Conservation (phyloP, 192 early-diverging fungal genomes). For the Podila minutissima region DNA sequence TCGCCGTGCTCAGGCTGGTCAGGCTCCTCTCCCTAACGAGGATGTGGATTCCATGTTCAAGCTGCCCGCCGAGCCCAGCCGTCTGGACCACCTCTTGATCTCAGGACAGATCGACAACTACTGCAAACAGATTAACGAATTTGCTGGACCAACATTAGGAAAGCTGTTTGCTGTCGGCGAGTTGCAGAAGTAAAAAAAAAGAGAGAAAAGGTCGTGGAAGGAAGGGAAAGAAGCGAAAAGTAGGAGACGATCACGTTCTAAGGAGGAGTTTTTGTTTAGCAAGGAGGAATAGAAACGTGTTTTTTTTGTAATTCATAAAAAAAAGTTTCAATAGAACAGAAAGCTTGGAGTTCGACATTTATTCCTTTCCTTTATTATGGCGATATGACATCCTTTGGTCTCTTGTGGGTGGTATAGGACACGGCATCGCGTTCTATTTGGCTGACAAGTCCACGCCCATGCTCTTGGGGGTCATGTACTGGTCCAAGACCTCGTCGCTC, state of each 20-base stretch:
- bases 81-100: conserved; percentile 90
- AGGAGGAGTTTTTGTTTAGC: background rate
- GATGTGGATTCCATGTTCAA: conserved; percentile 79
- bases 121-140: conserved; percentile 92
- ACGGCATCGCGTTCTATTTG: conserved; percentile 23
- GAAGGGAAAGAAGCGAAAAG: background rate
- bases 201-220: background rate
- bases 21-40: conserved; percentile 79
- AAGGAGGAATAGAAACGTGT: background rate
- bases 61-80: conserved; percentile 86
- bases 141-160: conserved; percentile 92
- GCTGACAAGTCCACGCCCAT: conserved; percentile 32
- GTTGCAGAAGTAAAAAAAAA: conserved; percentile 71
- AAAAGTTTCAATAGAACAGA: background rate
- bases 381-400: background rate
- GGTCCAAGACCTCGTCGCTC: conserved; percentile 67
- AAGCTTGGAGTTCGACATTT: background rate
- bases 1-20: conserved; percentile 71
- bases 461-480: conserved; percentile 68
- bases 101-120: conserved; percentile 93
- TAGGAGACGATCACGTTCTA: background rate
- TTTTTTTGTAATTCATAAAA: conserved; percentile 3
- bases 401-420: background rate
- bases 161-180: conserved; percentile 89
- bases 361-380: background rate